phyloP scores from a whole-genome alignment of 108 stramenopile genomes.

The Nitzschia putrida region DNA sequence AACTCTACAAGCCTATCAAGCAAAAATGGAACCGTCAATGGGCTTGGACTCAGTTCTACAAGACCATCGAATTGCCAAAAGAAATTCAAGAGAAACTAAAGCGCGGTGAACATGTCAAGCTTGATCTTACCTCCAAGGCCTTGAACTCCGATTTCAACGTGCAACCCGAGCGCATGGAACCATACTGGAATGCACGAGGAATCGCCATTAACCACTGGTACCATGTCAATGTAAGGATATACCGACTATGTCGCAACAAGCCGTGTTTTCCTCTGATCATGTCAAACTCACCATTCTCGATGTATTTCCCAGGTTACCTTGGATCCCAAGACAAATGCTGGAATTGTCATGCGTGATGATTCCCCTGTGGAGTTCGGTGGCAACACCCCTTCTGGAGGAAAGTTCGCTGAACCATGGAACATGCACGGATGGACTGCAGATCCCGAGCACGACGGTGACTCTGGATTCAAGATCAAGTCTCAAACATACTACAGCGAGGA shows the following conservation, averaged over 20 bases:
- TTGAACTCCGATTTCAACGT: constrained; percentile 68
- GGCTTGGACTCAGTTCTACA: constrained; percentile 50
- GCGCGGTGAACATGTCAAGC: constrained; percentile 32
- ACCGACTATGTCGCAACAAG: background rate
- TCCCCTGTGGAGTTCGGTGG: constrained; percentile 26
- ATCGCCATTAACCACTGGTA: constrained; percentile 82
- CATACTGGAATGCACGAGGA: constrained; percentile 83
- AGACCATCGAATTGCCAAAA: constrained; percentile 36
- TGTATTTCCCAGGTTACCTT: constrained; percentile 7
- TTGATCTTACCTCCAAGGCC: constrained; percentile 72
- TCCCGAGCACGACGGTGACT: constrained; percentile 27
- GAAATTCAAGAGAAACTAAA: constrained; percentile 33
- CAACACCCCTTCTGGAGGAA: constrained; percentile 43
- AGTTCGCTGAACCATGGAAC: constrained; percentile 36
- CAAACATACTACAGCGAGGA: constrained; percentile 7
- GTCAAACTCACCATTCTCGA: background rate
- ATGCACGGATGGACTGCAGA: constrained; percentile 36
- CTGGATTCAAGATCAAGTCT: constrained; percentile 6
- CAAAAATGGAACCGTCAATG: constrained; percentile 37
- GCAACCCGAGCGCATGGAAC: constrained; percentile 70
- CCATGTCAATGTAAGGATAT: constrained; percentile 23
- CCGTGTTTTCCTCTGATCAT: background rate
- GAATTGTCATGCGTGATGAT: constrained; percentile 9
- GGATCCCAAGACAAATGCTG: constrained; percentile 37
- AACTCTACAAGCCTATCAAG: constrained; percentile 38